phyloP scores from a whole-genome alignment of 495 filamentous ascomycete species.

The Aspergillus campestris region DNA sequence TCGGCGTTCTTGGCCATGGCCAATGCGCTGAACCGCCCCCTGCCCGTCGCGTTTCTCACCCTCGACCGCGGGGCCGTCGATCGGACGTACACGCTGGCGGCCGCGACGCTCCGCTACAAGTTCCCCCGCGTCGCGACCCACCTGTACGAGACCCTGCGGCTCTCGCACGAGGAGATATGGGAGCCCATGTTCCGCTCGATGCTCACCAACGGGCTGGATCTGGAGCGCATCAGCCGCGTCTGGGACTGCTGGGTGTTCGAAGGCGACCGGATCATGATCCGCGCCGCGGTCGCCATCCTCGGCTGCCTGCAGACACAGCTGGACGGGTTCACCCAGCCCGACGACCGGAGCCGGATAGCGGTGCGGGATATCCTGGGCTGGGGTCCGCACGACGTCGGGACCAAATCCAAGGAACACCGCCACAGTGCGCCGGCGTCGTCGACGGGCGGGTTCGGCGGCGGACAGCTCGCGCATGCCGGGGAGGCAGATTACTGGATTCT shows the following conservation, averaged over 20 bases:
- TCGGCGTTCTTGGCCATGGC: constrained; percentile 76
- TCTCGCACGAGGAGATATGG: constrained; percentile 42
- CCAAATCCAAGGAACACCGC: constrained; percentile 27
- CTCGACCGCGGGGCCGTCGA: constrained; percentile 63
- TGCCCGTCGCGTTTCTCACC: constrained; percentile 82
- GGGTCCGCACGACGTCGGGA: constrained; percentile 33
- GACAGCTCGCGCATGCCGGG: constrained; percentile 28
- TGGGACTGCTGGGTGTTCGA: constrained; percentile 97
- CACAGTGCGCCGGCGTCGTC: constrained; percentile 30
- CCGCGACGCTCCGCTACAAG: constrained; percentile 64
- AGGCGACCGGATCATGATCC: constrained; percentile 72
- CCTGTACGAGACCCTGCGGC: constrained; percentile 43
- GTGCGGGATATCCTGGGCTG: constrained; percentile 44
- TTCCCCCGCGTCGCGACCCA: constrained; percentile 61
- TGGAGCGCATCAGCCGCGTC: constrained; percentile 69
- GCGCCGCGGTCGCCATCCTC: constrained; percentile 67
- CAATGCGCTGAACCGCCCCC: constrained; percentile 80
- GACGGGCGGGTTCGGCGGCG: constrained; percentile 33
- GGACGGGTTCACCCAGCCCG: constrained; percentile 46
- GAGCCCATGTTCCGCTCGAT: constrained; percentile 52
- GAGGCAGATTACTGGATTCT: constrained; percentile 39
- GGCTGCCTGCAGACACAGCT: constrained; percentile 52
- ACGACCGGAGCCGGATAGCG: constrained; percentile 26
- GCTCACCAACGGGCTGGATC: constrained; percentile 47
- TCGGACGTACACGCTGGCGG: constrained; percentile 62